Percentiles rank a stretch among this genome's conserved stretches.
Evolutionary conservation across 257 asterid genomes (phyloP).

Genomic region (Solanum piurae): DNA sequence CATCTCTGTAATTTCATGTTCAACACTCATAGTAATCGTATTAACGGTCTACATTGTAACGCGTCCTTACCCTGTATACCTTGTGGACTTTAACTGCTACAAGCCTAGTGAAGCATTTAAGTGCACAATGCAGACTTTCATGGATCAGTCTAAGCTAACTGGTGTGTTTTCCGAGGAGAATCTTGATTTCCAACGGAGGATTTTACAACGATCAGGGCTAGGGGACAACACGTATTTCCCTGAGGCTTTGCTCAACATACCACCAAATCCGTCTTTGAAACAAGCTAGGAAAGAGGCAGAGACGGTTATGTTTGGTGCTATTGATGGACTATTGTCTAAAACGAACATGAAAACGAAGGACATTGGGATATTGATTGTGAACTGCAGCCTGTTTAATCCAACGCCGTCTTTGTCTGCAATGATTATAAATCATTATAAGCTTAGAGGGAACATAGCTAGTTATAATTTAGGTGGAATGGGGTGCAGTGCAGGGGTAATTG

Average conservation of each 20-base stretch:
- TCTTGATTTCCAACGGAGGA: constrained; percentile 26
- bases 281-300: constrained; percentile 34
- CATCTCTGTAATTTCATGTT: constrained; percentile 18
- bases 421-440: constrained; percentile 31
- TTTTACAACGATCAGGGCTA: constrained; percentile 28
- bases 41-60: constrained; percentile 21
- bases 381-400: constrained; percentile 37
- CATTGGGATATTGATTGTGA: constrained; percentile 28
- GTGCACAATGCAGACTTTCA: constrained; percentile 23
- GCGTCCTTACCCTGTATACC: constrained; percentile 28
- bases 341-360: constrained; percentile 20
- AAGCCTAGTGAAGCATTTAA: constrained; percentile 22
- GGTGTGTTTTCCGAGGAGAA: constrained; percentile 22
- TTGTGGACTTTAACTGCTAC: constrained; percentile 25
- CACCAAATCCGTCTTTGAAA: constrained; percentile 27
- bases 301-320: constrained; percentile 32
- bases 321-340: constrained; percentile 22
- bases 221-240: constrained; percentile 31
- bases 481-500: constrained; percentile 28
- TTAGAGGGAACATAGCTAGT: constrained; percentile 25
- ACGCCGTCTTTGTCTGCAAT: constrained; percentile 34
- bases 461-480: constrained; percentile 37
- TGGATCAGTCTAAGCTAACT: constrained; percentile 19
- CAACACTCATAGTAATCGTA: constrained; percentile 18
- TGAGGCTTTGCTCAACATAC: constrained; percentile 22